A percentile compares a stretch with the other conserved stretches of the same genome.
Evolutionary conservation across 805 yeast species (phyloP).

Genomic region (Candida endomychidarum): DNA sequence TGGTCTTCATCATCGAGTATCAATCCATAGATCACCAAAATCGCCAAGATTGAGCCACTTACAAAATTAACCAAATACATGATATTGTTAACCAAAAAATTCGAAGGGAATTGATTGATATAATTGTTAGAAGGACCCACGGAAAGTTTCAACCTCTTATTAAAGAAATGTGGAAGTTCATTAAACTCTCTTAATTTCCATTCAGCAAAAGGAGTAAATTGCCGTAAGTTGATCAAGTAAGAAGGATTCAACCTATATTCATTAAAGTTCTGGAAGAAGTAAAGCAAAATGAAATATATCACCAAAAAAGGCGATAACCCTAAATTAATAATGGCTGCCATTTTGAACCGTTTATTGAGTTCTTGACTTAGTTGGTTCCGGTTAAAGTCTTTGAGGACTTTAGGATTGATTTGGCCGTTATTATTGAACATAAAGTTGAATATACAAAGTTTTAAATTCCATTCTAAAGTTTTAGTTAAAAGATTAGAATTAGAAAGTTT

Average conservation of each 20-base stretch:
- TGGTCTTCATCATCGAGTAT: slow-evolving; percentile 78
- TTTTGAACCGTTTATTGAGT: slow-evolving; percentile 71
- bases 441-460: slow-evolving; percentile 89
- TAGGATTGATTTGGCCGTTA: slow-evolving; percentile 75
- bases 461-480: slow-evolving; percentile 85
- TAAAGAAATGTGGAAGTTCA: slow-evolving; percentile 87
- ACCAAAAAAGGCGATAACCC: slow-evolving; percentile 84
- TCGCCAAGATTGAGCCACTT: slow-evolving; percentile 86
- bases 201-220: slow-evolving; percentile 90
- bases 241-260: slow-evolving; percentile 90
- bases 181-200: slow-evolving; percentile 95
- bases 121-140: slow-evolving; percentile 78
- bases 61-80: slow-evolving; percentile 54
- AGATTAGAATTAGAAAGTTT: slow-evolving; percentile 29
- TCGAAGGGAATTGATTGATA: slow-evolving; percentile 90
- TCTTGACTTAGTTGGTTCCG: slow-evolving; percentile 67
- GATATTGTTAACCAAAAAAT: slow-evolving; percentile 40
- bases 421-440: slow-evolving; percentile 82
- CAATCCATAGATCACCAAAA: slow-evolving; percentile 62
- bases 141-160: slow-evolving; percentile 73
- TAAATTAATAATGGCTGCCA: slow-evolving; percentile 85
- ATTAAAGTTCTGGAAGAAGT: slow-evolving; percentile 88
- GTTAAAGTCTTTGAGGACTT: slow-evolving; percentile 68
- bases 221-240: slow-evolving; percentile 64
- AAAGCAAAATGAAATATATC: slow-evolving; percentile 74